Evolutionary conservation across 1,284 basidiomycete species (phyloP), one percentile per base, ranked within the genome.

Genomic region (Malassezia psittaci): DNA sequence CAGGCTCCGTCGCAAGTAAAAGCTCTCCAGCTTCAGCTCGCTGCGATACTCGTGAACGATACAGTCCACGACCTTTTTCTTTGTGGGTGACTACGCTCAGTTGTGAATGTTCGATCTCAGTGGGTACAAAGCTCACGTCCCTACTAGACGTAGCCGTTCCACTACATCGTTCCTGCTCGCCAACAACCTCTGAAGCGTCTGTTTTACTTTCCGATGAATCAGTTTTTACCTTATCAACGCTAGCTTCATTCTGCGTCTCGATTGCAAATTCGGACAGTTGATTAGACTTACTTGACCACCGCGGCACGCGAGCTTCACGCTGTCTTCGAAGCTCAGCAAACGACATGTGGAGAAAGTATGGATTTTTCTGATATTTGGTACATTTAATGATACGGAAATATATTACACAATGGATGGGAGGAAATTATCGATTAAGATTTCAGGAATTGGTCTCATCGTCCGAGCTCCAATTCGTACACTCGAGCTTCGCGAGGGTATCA

Each of bases 401-500:
- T 29, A 29, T 7, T 29, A 29, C 24, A 29, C 7, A 29, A 29
- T 29, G 24, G 24, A 4, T 29, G 24, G 24, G 24, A 7, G 24
- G 7, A 29, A 29, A 29, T 29, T 29, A 29, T 29, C 24, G 24
- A 7, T 29, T 29, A 29, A 29, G 24, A 29, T 29, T 29, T 29
- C 24, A 29, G 7, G 24, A 29, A 29, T 29, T 7, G 24, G 24
- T n/a, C 2, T 55, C 53, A 16, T 48, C 54, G 32, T 59, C 51
- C 5, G 40, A 33, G 35, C 29, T 19, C 53, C 49, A 59, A 36
- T 49, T 34, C 3, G 52, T 50, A 13, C 29, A 32, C 32, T 55
- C 49, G 10, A 54, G 39, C 39, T 45, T 18, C 3, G 42, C 45
- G 15, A 55, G 48, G 46, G 56, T 43, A 33, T 48, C 43, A 9